Base-by-base conservation (phyloP, 176 grass and related monocot genomes). In the Aegilops umbellulata region DNA sequence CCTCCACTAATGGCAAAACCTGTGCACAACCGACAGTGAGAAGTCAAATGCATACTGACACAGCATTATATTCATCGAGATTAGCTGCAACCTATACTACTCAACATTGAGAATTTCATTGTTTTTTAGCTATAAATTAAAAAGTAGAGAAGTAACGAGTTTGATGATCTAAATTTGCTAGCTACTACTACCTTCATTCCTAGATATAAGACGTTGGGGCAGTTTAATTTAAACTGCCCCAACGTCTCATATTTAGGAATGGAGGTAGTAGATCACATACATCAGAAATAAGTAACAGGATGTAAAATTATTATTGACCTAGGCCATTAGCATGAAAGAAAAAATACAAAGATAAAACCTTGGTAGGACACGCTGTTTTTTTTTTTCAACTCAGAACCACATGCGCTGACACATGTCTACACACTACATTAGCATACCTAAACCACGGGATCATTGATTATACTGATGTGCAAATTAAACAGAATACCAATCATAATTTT, bases 1-100 rank as follows among this genome's bases (percentile, higher is more conserved):
- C 80, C 77, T 96, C 97, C 83, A 99, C 85, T 79, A 90, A 80
- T 55, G 97, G 94, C 85, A 96, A 84, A 87, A 94, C 87, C 97
- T 96, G 94, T 60, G 4, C 32, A 82, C 25, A 71, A 87, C 11
- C 15, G 17, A 86, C 61, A 90, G 39, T 77, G 76, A 42, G 68
- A 51, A 69, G 67, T 84, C 38, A 84, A 92, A 85, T 81, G 65
- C 36, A 83, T 51, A 27, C 46, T 80, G 72, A 69, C 62, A 82
- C 68, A 53, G 1, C 13, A 85, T 86, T 69, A 47, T 65, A 6
- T 76, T 86, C 2, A 60, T 58, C 32, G 58, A 58, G 10, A 75
- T 82, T 38, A 70, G 35, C 16, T 86, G 13, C 5, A 17, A 86
- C n/a, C 49, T 31, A 81, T 3, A 39, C 10, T 36, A 35, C 46